Conservation (phyloP, 164 flowering plant species). For the Piper longum region DNA sequence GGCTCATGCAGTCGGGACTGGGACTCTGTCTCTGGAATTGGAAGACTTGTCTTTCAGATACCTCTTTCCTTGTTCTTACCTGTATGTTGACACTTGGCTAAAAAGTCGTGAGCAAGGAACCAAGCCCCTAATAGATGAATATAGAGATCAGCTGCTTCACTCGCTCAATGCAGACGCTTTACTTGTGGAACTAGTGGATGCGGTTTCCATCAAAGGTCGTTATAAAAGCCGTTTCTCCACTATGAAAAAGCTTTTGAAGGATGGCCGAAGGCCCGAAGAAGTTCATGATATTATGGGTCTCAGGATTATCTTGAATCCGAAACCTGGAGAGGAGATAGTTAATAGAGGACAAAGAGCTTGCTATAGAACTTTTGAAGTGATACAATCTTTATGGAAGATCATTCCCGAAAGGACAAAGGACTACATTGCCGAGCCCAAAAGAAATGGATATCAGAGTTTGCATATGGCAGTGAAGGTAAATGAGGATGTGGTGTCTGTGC, state of each 20-base stretch:
- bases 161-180: conserved; percentile 34
- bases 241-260: conserved; percentile 80
- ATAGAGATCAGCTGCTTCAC: conserved; percentile 46
- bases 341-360: conserved; percentile 58
- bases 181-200: conserved; percentile 42
- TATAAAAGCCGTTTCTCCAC: conserved; percentile 88
- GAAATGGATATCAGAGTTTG: conserved; percentile 80
- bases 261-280: conserved; percentile 73
- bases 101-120: conserved; percentile 37
- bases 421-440: conserved; percentile 69
- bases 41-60: conserved; percentile 78
- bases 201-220: conserved; percentile 55
- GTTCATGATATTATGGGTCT: conserved; percentile 71
- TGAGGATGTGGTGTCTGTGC: conserved; percentile 34
- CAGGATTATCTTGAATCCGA: conserved; percentile 58
- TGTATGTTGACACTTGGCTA: conserved; percentile 38
- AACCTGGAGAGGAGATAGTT: conserved; percentile 16
- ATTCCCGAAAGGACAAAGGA: conserved; percentile 65
- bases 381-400: conserved; percentile 68
- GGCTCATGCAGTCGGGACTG: conserved; percentile 70
- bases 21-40: conserved; percentile 47
- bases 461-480: conserved; percentile 86
- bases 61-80: conserved; percentile 74
- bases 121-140: conserved; percentile 44
- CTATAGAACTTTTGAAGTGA: conserved; percentile 54